phyloP scores from a whole-genome alignment of 164 flowering plant species.

The Stephania cephalantha region DNA sequence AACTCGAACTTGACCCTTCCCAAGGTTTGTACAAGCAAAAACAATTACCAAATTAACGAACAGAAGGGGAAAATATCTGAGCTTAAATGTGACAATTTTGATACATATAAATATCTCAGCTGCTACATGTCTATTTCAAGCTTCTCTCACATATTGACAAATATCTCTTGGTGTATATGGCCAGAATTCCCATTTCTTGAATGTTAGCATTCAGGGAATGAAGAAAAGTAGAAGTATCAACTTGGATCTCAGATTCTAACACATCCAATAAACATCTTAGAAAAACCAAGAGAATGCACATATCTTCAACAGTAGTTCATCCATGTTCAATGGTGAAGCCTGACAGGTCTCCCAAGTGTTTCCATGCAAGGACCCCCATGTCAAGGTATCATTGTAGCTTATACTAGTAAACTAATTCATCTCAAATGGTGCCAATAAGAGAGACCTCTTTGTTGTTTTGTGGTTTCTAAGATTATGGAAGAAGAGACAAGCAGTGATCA shows the following conservation, averaged over 20 bases:
- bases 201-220: neutral
- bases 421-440: neutral
- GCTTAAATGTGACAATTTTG: neutral
- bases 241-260: neutral
- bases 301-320: constrained; percentile 11
- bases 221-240: neutral
- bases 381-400: constrained; percentile 19
- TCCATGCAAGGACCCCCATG: constrained; percentile 19
- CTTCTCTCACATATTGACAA: too few species aligned
- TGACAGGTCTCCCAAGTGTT: constrained; percentile 2
- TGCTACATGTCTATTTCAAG: neutral
- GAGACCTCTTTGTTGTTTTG: neutral
- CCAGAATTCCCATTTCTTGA: too few species aligned
- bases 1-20: too few species aligned
- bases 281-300: constrained; percentile 11
- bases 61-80: too few species aligned
- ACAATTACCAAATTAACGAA: too few species aligned
- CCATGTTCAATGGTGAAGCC: constrained; percentile 15
- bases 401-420: neutral
- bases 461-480: constrained; percentile 18
- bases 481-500: constrained; percentile 14
- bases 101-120: neutral
- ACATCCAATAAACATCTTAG: neutral
- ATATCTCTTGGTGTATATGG: too few species aligned
- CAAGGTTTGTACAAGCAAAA: too few species aligned